Evolutionary conservation across 2,329 filamentous ascomycete species (phyloP).

Genomic region (Pyrenophora teres): DNA sequence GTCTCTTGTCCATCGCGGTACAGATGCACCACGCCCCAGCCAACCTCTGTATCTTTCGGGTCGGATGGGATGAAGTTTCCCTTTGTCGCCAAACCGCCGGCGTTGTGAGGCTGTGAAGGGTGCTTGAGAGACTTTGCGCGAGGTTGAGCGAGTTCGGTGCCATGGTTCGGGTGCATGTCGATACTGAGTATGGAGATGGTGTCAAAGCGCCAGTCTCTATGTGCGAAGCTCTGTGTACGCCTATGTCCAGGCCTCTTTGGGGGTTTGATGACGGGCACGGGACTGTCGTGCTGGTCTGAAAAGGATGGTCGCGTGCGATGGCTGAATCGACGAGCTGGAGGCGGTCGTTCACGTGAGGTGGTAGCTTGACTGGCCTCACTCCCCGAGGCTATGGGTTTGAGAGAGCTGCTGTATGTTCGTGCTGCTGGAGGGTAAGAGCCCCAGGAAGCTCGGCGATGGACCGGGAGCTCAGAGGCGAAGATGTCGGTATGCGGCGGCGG

Average conservation of each 20-base stretch:
- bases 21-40: slow-evolving; percentile 92
- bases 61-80: slow-evolving; percentile 76
- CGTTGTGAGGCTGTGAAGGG: slow-evolving; percentile 51
- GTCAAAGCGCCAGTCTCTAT: slow-evolving; percentile 79
- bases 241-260: slow-evolving; percentile 32
- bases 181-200: slow-evolving; percentile 79
- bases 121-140: slow-evolving; percentile 41
- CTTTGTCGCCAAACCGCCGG: slow-evolving; percentile 74
- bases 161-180: slow-evolving; percentile 63
- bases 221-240: slow-evolving; percentile 38
- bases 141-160: slow-evolving; percentile 37
- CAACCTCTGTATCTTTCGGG: slow-evolving; percentile 73
- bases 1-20: slow-evolving; percentile 85
- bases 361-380: slow-evolving; percentile 26
- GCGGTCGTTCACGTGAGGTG: slow-evolving; percentile 24
- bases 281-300: slow-evolving; percentile 46
- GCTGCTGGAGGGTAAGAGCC: slow-evolving; percentile 25
- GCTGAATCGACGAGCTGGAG: slow-evolving; percentile 33
- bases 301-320: slow-evolving; percentile 42
- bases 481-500: slow-evolving; percentile 52
- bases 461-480: slow-evolving; percentile 52
- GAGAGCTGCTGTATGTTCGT: slow-evolving; percentile 17
- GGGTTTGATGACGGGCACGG: slow-evolving; percentile 44
- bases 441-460: slow-evolving; percentile 49
- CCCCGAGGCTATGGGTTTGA: slow-evolving; percentile 31